Percentiles rank a stretch among this genome's conserved stretches.
Evolutionary conservation across 257 asterid species (phyloP).

Genomic region (Fraxinus pennsylvanica): DNA sequence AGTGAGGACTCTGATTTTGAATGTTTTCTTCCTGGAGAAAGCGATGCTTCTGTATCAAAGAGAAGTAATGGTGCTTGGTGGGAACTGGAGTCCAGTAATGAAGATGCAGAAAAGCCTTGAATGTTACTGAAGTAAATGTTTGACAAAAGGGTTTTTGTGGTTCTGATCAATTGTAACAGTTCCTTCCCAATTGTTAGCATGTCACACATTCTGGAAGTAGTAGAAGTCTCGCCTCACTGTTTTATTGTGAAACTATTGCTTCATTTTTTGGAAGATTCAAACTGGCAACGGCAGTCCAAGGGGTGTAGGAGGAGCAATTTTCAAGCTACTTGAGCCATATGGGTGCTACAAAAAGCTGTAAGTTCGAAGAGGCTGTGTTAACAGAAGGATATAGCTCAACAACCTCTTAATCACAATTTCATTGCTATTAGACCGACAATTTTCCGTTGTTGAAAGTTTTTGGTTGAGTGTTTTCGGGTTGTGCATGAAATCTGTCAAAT

Average conservation of each 20-base stretch:
- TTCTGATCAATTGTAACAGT: neutral
- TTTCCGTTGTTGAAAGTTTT: neutral
- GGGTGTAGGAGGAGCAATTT: neutral
- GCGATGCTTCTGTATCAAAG: constrained; percentile 36
- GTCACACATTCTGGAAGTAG: neutral
- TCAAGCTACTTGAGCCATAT: neutral
- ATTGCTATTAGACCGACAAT: neutral
- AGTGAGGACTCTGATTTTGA: constrained; percentile 51
- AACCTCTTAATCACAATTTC: neutral
- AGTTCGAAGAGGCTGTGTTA: neutral
- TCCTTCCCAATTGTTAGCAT: neutral
- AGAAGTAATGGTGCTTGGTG: constrained; percentile 60
- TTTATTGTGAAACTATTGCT: neutral
- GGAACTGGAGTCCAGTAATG: constrained; percentile 44
- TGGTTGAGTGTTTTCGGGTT: neutral
- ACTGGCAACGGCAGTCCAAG: neutral
- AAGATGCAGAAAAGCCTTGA: constrained; percentile 18
- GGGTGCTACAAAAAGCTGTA: neutral
- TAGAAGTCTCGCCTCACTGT: neutral
- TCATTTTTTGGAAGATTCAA: neutral
- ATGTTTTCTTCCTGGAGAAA: constrained; percentile 37
- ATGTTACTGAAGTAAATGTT: constrained; percentile 20
- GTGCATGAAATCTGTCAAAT: neutral
- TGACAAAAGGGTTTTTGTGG: neutral
- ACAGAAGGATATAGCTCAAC: neutral